Evolutionary conservation across 2,329 filamentous ascomycete species (phyloP).

Genomic region (Paraphoma chrysanthemicola): DNA sequence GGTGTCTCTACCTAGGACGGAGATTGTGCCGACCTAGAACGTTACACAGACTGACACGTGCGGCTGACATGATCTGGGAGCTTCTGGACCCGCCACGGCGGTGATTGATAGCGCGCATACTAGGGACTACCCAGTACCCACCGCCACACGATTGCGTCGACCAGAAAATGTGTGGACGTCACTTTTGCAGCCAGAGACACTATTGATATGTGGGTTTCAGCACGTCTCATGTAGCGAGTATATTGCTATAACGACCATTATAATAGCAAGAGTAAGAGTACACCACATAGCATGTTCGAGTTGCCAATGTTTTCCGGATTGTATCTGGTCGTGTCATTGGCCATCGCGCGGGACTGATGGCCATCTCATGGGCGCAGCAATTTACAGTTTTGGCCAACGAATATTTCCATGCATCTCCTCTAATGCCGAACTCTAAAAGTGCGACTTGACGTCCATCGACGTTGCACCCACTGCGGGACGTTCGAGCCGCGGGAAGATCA

Average conservation of each 20-base stretch:
- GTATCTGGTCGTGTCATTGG: too few relatives aligned
- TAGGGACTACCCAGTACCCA: not conserved
- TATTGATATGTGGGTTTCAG: too few relatives aligned
- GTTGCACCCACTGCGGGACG: not conserved
- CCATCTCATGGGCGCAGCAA: too few relatives aligned
- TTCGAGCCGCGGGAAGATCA: not conserved
- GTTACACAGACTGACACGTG: not conserved
- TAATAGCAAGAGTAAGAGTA: too few relatives aligned
- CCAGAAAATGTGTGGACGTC: not conserved
- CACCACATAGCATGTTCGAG: too few relatives aligned
- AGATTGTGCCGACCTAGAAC: not conserved
- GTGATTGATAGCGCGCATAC: not conserved
- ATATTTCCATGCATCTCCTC: not conserved
- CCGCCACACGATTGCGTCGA: not conserved
- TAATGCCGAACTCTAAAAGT: not conserved
- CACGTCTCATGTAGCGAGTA: too few relatives aligned
- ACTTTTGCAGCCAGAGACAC: too few relatives aligned
- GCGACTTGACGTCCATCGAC: not conserved
- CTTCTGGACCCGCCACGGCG: not conserved
- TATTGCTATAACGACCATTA: too few relatives aligned
- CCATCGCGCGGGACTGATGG: too few relatives aligned
- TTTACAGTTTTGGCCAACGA: too few relatives aligned
- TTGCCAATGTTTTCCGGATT: too few relatives aligned
- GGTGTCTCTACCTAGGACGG: not conserved
- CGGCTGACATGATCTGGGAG: not conserved